Evolutionary conservation across 2,329 filamentous ascomycete species (phyloP).

Genomic region (Pleurostoma richardsiae): DNA sequence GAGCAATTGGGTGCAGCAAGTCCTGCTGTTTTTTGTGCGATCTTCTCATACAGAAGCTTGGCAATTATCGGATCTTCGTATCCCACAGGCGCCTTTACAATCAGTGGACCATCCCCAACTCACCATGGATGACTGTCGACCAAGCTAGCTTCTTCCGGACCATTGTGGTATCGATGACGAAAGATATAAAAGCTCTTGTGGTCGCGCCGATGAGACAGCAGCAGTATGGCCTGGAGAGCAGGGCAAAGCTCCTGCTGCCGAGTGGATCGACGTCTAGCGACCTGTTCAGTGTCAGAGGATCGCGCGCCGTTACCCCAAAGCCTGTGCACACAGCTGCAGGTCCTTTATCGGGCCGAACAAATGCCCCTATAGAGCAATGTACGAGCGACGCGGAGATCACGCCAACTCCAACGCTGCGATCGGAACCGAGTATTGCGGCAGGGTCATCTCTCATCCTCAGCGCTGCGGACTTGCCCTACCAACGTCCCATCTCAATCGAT

Average conservation of each 20-base stretch:
- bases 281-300: constrained; percentile 1
- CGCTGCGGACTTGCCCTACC: background rate
- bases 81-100: background rate
- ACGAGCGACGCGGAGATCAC: no score
- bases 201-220: background rate
- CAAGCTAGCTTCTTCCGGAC: background rate
- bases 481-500: background rate
- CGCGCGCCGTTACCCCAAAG: background rate
- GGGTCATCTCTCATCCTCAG: background rate
- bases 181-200: background rate
- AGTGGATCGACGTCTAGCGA: background rate
- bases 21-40: constrained; percentile 2
- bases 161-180: background rate
- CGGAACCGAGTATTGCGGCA: background rate
- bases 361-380: no score
- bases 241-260: background rate
- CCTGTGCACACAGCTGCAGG: background rate
- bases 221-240: background rate
- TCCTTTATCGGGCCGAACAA: background rate
- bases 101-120: constrained; percentile 1
- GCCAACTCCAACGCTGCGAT: background rate
- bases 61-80: background rate
- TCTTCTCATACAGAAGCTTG: constrained; percentile 1
- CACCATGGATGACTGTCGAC: background rate
- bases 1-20: constrained; percentile 5